Conservation (phyloP, 305 asterid genomes). For the Coffea humblotiana region DNA sequence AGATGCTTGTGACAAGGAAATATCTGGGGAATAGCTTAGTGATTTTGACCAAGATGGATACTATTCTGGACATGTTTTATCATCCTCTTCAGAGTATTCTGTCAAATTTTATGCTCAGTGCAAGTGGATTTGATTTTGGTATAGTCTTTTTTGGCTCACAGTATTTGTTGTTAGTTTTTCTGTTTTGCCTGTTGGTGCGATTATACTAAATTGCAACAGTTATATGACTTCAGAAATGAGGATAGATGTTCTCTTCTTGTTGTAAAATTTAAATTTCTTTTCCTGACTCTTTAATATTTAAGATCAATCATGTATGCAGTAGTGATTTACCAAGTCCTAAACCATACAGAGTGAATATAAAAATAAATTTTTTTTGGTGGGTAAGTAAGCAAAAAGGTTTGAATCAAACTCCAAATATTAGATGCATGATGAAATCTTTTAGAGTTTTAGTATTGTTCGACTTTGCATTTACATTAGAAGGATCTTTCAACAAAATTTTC, state of each 20-base stretch:
- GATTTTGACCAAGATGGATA: slow-evolving; percentile 14
- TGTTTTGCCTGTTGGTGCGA: slow-evolving; percentile 11
- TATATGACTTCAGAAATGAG: neutral
- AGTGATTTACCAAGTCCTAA: too few species aligned
- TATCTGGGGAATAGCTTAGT: slow-evolving; percentile 8
- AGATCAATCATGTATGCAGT: too few species aligned
- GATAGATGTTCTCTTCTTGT: neutral
- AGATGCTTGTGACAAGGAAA: neutral
- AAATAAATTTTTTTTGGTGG: too few species aligned
- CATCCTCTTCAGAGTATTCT: slow-evolving; percentile 11
- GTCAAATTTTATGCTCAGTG: neutral
- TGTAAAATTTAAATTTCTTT: too few species aligned
- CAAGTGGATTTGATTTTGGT: neutral
- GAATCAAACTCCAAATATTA: too few species aligned
- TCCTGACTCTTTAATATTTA: too few species aligned
- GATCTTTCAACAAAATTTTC: too few species aligned
- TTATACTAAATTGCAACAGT: neutral
- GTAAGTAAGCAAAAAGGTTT: too few species aligned
- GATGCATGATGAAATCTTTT: too few species aligned
- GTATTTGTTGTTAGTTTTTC: slow-evolving; percentile 14
- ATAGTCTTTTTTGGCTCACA: slow-evolving; percentile 4
- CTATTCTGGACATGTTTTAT: slow-evolving; percentile 27
- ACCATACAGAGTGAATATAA: too few species aligned
- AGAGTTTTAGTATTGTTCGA: too few species aligned
- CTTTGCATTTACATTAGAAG: too few species aligned